A percentile compares a stretch with the other conserved stretches of the same genome.
These are phyloP conservation scores for Cymbopogon citratus DNA, from an alignment of 176 grass and related monocot species.

Conservation along the genomic window DNA sequence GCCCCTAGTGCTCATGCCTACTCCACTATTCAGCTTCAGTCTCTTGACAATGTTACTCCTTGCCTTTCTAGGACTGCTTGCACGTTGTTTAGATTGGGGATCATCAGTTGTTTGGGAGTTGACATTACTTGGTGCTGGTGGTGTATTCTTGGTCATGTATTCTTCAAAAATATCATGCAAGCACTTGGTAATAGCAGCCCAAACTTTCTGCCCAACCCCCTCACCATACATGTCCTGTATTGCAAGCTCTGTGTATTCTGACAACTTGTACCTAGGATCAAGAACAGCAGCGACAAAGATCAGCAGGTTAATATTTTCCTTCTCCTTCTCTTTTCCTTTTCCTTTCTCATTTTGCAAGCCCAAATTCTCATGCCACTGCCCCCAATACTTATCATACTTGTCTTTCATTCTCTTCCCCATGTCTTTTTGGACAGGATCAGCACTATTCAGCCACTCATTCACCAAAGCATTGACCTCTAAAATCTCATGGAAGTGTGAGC, in stretches of 20 bases:
- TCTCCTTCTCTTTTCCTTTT: neutral
- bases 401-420: no score
- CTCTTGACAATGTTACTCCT: neutral
- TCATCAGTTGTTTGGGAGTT: neutral
- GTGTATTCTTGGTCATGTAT: neutral
- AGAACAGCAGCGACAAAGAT: no score
- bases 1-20: neutral
- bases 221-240: neutral
- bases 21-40: neutral
- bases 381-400: no score
- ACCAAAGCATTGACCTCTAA: no score
- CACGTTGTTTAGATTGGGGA: neutral
- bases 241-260: neutral
- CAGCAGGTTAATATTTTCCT: neutral
- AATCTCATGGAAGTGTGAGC: no score
- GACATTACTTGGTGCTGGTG: neutral
- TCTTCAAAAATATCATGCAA: neutral
- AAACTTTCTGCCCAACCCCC: neutral
- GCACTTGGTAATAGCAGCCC: neutral
- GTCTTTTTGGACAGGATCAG: no score
- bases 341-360: neutral
- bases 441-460: no score
- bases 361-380: no score
- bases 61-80: neutral
- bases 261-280: no score